phyloP scores from a whole-genome alignment of 2,329 filamentous ascomycete species.

The Xylariaceae sp. region DNA sequence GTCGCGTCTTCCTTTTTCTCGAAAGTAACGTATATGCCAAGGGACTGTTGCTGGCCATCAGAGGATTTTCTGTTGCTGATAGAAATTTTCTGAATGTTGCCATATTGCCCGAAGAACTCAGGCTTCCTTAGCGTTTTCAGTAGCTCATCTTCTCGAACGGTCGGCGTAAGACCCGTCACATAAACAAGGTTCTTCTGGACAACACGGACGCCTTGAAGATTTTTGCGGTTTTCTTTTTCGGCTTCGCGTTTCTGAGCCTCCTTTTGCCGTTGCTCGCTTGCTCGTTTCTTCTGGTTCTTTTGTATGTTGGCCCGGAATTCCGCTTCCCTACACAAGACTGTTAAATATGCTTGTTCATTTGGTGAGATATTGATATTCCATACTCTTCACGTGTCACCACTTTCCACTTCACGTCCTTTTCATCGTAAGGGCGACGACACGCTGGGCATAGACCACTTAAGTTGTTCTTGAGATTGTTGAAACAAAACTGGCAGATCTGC shows the following conservation, averaged over 20 bases:
- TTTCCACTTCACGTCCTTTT: conserved; percentile 96
- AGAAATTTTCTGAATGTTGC: conserved; percentile 97
- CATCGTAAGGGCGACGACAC: conserved; percentile 90
- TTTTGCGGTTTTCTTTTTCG: conserved; percentile 92
- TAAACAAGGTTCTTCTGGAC: conserved; percentile 99
- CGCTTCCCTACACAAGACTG: conserved; percentile 51
- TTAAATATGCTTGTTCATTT: conserved; percentile 25
- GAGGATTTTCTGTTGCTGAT: conserved; percentile 89
- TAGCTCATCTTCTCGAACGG: conserved; percentile 85
- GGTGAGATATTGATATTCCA: conserved; percentile 34
- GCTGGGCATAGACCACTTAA: conserved; percentile 98
- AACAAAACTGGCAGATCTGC: conserved; percentile 98
- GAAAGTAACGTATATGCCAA: conserved; percentile 98
- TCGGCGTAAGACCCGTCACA: conserved; percentile 89
- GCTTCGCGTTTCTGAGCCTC: conserved; percentile 95
- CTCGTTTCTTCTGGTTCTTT: conserved; percentile 90
- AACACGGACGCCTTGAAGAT: conserved; percentile 88
- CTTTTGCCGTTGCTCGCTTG: conserved; percentile 78
- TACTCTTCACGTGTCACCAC: conserved; percentile 94
- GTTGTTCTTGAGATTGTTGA: conserved; percentile 98
- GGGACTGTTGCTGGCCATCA: conserved; percentile 73
- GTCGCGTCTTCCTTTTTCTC: conserved; percentile 86
- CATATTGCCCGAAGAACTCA: conserved; percentile 97
- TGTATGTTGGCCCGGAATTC: conserved; percentile 73
- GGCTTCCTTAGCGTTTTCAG: conserved; percentile 83